Conservation (phyloP, 768 basidiomycete genomes). For the Podaxis sp. region DNA sequence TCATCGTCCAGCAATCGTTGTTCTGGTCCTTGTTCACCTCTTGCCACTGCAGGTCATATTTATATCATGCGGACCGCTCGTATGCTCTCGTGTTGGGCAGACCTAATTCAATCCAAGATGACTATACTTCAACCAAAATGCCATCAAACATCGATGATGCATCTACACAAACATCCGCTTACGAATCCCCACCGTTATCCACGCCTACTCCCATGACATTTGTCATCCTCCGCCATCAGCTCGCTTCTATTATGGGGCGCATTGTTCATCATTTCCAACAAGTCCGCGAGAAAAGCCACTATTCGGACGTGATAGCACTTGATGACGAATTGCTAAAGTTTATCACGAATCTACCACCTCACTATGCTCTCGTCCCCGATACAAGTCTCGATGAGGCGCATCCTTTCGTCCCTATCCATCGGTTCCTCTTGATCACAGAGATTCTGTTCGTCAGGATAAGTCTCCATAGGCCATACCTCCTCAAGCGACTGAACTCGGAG, state of each 20-base stretch:
- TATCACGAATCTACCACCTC: constrained; percentile 70
- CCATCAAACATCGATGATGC: constrained; percentile 74
- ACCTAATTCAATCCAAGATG: constrained; percentile 86
- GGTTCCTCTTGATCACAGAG: constrained; percentile 87
- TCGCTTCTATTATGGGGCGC: constrained; percentile 81
- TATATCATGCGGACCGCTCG: constrained; percentile 92
- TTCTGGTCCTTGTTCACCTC: background rate
- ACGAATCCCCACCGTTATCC: constrained; percentile 53
- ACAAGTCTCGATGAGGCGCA: constrained; percentile 65
- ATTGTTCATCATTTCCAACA: constrained; percentile 94
- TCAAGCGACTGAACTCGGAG: constrained; percentile 74
- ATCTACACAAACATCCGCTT: constrained; percentile 35
- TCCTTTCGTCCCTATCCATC: constrained; percentile 72
- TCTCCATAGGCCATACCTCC: constrained; percentile 83
- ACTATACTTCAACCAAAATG: constrained; percentile 77
- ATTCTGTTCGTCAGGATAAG: constrained; percentile 82
- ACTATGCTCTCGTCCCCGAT: constrained; percentile 75
- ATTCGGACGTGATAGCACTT: constrained; percentile 74
- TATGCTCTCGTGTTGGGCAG: constrained; percentile 89
- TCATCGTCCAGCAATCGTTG: background rate
- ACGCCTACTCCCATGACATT: constrained; percentile 84
- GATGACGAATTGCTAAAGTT: constrained; percentile 84
- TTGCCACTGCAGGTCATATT: constrained; percentile 55
- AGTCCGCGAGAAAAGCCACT: constrained; percentile 71
- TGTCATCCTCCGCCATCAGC: constrained; percentile 77